Conservation (phyloP, 108 stramenopile species). For the Cyclotella sp. region DNA sequence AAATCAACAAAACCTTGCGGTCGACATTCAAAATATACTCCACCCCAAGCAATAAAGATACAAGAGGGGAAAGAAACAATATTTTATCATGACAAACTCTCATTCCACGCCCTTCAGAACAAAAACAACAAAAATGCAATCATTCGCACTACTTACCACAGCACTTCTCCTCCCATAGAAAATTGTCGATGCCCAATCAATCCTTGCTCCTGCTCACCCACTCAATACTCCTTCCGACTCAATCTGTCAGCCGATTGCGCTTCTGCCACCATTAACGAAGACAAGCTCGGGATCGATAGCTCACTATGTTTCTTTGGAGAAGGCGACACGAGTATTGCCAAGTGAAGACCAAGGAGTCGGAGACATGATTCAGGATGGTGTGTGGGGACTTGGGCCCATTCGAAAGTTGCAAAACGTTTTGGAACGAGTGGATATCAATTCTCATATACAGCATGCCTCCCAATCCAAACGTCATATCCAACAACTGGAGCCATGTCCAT, state of each 20-base stretch:
- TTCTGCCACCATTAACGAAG: neutral
- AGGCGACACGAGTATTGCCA: neutral
- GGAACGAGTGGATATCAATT: neutral
- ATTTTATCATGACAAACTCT: too few relatives aligned
- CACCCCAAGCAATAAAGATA: too few relatives aligned
- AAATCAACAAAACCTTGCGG: too few relatives aligned
- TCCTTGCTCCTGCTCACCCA: slow-evolving; percentile 26
- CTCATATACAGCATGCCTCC: neutral
- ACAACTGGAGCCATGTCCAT: too few relatives aligned
- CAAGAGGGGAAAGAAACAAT: too few relatives aligned
- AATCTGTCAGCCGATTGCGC: slow-evolving; percentile 7
- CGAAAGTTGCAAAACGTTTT: neutral
- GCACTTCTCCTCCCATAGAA: too few relatives aligned
- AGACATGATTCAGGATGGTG: neutral
- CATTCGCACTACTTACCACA: too few relatives aligned
- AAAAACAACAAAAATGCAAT: too few relatives aligned
- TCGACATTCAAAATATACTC: too few relatives aligned
- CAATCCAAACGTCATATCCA: neutral
- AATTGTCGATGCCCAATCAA: neutral
- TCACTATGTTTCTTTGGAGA: slow-evolving; percentile 14
- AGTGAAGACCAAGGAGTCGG: neutral
- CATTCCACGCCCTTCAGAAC: too few relatives aligned
- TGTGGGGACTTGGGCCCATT: neutral
- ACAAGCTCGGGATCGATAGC: slow-evolving; percentile 3
- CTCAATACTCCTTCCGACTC: slow-evolving; percentile 13